Base-by-base conservation (phyloP, 345 rosid species). In the Syzygium grande region DNA sequence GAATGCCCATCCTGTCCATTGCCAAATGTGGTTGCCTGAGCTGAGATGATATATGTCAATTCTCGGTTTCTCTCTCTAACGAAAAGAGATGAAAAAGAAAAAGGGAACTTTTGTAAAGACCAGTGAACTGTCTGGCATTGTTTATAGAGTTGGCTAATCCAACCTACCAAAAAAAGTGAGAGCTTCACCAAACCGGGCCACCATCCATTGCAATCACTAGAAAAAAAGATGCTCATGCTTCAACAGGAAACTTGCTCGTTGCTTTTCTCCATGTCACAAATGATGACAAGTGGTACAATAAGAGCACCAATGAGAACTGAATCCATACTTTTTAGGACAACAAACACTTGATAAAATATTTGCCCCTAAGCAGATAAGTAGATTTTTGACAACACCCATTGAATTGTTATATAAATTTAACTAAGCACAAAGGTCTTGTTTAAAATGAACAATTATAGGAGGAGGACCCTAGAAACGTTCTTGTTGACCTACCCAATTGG, bases 171-270 rank as follows among this genome's bases (percentile, higher is more conserved):
- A 34, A 73, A 34, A 73, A 41, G 49, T 38, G 49, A 34, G 15
- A 22, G 25, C 25, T 34, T 73, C 80, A 73, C 80, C 80, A 73
- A 73, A 73, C 80, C 25, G 5, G 49, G 80, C 43, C 80, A 73
- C 11, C 80, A 38, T 73, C 80, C 80, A 38, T 38, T 5, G 49
- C 49, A 73, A 73, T 73, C 80, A 73, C 80, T 19, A 73, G 49
- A 19, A 73, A 73, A 73, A 73, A 73, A 73, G 80, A 11, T 4
- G 6, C 49, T 73, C 80, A 73, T 73, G 80, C 80, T 34, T 73
- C 80, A 73, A 73, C 49, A 73, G 80, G 80, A 73, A 34, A 73
- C 80, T 73, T 34, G 80, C 80, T 19, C 80, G 10, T 73, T 73
- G 80, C 80, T 73, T 73, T 10, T 19, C 80, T 10, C 49, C 80